Evolutionary conservation across 73 alveolate species (phyloP).

Genomic region (Stentor coeruleus): DNA sequence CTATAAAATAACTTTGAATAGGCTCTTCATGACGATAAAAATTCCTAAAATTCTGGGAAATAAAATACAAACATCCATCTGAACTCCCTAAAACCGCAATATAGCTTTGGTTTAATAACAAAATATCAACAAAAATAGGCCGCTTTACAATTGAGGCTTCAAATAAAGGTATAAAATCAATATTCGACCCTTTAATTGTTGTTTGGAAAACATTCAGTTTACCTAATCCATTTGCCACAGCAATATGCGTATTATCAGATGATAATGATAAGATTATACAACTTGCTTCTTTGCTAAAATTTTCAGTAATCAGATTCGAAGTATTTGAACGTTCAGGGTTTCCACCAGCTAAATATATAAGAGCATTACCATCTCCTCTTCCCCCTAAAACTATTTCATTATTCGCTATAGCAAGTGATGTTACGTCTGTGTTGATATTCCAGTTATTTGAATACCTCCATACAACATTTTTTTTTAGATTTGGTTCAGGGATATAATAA

Average conservation of each 20-base stretch:
- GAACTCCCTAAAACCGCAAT: background rate
- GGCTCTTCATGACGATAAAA: slow-evolving; percentile 11
- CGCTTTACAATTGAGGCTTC: background rate
- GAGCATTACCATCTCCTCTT: background rate
- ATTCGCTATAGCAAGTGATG: background rate
- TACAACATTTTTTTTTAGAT: background rate
- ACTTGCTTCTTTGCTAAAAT: background rate
- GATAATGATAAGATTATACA: background rate
- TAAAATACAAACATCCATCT: slow-evolving; percentile 19
- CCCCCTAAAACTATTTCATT: background rate
- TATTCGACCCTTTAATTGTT: background rate
- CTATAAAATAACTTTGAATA: background rate
- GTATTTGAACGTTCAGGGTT: slow-evolving; percentile 9
- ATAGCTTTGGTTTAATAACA: too few species aligned
- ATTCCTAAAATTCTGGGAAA: background rate
- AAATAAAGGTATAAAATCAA: background rate
- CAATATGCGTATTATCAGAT: background rate
- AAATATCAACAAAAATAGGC: slow-evolving; percentile 14
- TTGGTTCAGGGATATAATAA: background rate
- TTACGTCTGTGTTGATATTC: background rate
- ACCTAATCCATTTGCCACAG: slow-evolving; percentile 2
- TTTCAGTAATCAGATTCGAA: background rate
- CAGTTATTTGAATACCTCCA: background rate
- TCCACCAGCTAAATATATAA: background rate
- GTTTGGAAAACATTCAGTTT: background rate